phyloP scores from a whole-genome alignment of 305 asterid species.

The Fraxinus baroniana region DNA sequence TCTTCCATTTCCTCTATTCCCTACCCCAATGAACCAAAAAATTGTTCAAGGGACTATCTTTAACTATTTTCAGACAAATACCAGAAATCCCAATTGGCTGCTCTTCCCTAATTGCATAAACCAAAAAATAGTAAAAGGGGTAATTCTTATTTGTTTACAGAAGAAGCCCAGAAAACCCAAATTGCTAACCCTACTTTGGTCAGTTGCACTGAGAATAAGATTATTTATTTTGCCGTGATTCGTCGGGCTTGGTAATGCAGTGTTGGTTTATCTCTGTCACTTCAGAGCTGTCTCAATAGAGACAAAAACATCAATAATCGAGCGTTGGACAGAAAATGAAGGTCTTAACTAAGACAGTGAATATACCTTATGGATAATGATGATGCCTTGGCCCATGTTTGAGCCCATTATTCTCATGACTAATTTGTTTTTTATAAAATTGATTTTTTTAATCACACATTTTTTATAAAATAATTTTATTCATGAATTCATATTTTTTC shows the following conservation, averaged over 20 bases:
- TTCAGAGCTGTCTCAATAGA: neutral
- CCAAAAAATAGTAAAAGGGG: neutral
- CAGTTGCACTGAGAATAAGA: neutral
- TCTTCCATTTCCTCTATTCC: slow-evolving; percentile 35
- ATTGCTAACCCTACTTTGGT: neutral
- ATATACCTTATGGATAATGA: neutral
- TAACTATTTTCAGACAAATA: slow-evolving; percentile 10
- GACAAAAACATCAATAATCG: neutral
- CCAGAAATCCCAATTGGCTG: slow-evolving; percentile 7
- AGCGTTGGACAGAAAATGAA: neutral
- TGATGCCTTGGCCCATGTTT: no score
- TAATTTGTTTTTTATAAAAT: no score
- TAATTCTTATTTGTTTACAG: neutral
- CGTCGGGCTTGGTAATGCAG: neutral
- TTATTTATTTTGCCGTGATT: neutral
- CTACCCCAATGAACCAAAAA: slow-evolving; percentile 6
- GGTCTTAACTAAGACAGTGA: neutral
- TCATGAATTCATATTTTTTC: no score
- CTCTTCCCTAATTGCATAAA: neutral
- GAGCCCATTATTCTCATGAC: no score
- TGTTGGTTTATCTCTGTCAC: neutral
- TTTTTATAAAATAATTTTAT: no score
- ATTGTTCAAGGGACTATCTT: neutral
- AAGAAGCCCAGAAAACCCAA: neutral
- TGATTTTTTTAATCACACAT: no score